Percentiles rank a stretch among this genome's conserved stretches.
Conservation (phyloP, 768 basidiomycete species). For the Lanmaoa pseudosensibilis region DNA sequence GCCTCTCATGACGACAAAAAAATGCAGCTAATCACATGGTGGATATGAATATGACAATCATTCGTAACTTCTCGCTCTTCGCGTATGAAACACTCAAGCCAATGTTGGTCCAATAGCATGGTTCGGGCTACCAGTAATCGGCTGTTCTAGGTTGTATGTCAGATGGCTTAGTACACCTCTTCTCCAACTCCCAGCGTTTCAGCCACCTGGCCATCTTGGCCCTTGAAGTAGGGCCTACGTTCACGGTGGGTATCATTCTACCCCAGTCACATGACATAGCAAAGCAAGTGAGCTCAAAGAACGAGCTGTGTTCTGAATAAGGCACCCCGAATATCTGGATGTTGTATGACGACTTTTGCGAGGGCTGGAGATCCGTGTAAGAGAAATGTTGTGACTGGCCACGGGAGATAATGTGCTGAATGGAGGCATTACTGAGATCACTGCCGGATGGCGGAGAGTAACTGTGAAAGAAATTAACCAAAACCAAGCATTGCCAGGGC, state of each 20-base stretch:
- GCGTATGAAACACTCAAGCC: too few species aligned
- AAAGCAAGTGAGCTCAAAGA: conserved; percentile 94
- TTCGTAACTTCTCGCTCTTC: background rate
- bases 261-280: conserved; percentile 84
- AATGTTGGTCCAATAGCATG: background rate
- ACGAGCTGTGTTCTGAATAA: conserved; percentile 96
- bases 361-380: conserved; percentile 62
- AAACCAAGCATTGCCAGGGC: background rate
- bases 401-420: conserved; percentile 66
- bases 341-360: conserved; percentile 65
- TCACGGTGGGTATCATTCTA: conserved; percentile 95
- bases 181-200: conserved; percentile 84
- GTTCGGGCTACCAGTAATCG: conserved; percentile 46
- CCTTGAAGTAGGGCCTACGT: conserved; percentile 71
- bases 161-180: conserved; percentile 47
- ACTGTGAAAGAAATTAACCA: conserved; percentile 36
- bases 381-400: conserved; percentile 71
- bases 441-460: conserved; percentile 67
- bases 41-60: conserved; percentile 12
- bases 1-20: conserved; percentile 18
- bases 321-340: conserved; percentile 80
- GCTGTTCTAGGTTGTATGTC: conserved; percentile 38
- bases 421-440: conserved; percentile 58
- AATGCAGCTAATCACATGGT: conserved; percentile 20
- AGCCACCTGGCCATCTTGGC: conserved; percentile 91